Conservation (phyloP, 2,329 filamentous ascomycete species). For the Thielaviopsis populi region DNA sequence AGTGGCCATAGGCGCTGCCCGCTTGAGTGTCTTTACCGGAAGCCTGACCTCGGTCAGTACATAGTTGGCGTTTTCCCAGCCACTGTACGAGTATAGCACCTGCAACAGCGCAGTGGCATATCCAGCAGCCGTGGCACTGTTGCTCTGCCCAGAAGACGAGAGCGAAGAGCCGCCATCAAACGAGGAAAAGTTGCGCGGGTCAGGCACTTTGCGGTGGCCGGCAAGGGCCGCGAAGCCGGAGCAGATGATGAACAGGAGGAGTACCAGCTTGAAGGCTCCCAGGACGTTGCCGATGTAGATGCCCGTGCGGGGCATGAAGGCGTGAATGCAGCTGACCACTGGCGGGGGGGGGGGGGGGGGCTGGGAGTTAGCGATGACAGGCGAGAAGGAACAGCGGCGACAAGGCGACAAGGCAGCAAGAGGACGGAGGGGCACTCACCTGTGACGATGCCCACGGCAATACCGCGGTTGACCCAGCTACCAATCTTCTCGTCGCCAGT, state of each 20-base stretch:
- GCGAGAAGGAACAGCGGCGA: not conserved
- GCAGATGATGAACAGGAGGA: conserved; percentile 46
- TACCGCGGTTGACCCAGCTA: conserved; percentile 42
- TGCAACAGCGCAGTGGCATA: conserved; percentile 36
- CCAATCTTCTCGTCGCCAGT: conserved; percentile 32
- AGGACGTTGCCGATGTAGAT: conserved; percentile 44
- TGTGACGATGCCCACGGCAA: conserved; percentile 38
- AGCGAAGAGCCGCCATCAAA: conserved; percentile 28
- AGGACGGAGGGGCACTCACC: not conserved
- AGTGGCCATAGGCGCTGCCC: conserved; percentile 40
- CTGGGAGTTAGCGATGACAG: not conserved
- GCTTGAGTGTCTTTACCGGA: conserved; percentile 36
- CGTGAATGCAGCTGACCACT: conserved; percentile 28
- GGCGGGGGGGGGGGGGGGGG: too few relatives aligned
- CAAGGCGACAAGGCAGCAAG: not conserved
- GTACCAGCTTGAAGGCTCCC: conserved; percentile 44
- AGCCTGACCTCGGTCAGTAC: conserved; percentile 43
- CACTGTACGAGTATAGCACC: conserved; percentile 47
- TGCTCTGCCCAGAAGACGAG: too few relatives aligned
- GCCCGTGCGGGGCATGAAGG: conserved; percentile 40
- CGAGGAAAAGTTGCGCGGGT: conserved; percentile 42
- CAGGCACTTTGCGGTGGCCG: conserved; percentile 31
- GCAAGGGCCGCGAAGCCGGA: conserved; percentile 43
- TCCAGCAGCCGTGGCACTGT: not conserved
- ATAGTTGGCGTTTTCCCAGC: conserved; percentile 51